Conservation (phyloP, 2,329 filamentous ascomycete species). For the Fusarium sp. region DNA sequence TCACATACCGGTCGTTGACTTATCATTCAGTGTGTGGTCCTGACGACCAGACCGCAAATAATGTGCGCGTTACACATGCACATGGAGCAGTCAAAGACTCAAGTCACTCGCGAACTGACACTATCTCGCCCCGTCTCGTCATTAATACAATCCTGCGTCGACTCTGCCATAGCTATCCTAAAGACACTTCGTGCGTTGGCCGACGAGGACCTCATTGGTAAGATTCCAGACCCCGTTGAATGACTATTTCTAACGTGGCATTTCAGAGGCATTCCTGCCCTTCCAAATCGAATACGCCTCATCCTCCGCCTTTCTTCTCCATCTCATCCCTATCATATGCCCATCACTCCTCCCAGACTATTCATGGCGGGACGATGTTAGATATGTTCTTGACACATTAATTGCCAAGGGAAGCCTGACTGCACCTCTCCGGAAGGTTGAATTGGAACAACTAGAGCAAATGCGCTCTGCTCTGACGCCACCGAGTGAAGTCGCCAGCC, state of each 20-base stretch:
- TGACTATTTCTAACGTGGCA: fast-evolving
- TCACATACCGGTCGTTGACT: not conserved
- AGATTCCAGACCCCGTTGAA: fast-evolving
- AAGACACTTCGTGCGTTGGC: constrained; percentile 42
- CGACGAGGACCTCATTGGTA: constrained; percentile 46
- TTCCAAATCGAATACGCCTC: constrained; percentile 57
- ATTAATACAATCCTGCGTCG: constrained; percentile 45
- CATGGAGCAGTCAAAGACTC: constrained; percentile 42
- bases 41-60: constrained; percentile 46
- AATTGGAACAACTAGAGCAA: constrained; percentile 52
- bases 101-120: constrained; percentile 23
- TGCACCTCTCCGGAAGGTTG: constrained; percentile 51
- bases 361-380: constrained; percentile 51
- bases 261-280: constrained; percentile 49
- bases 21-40: constrained; percentile 40
- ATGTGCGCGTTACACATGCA: constrained; percentile 50
- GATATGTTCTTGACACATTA: constrained; percentile 52
- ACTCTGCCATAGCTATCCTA: constrained; percentile 44
- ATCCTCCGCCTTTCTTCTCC: constrained; percentile 54
- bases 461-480: constrained; percentile 51
- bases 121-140: constrained; percentile 43
- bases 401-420: constrained; percentile 52
- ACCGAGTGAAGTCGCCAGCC: constrained; percentile 6
- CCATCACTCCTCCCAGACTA: constrained; percentile 50
- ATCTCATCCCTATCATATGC: constrained; percentile 49